Evolutionary conservation across 306 rosid species (phyloP), one percentile per base, ranked within the genome.

Genomic region (Pterocarpus santalinus): DNA sequence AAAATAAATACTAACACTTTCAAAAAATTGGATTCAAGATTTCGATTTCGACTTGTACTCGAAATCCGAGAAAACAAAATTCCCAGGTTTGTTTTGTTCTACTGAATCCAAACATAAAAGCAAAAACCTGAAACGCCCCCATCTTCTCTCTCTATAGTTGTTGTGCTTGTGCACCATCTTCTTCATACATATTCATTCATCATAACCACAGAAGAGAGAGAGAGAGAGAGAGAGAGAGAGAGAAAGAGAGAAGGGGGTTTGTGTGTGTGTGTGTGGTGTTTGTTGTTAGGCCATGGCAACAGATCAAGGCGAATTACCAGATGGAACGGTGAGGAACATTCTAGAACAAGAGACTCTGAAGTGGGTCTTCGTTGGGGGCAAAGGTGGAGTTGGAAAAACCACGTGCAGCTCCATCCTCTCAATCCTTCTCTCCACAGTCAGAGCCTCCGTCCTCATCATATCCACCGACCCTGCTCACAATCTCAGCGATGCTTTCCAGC

Each of bases 401-500:
- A 95, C 99, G 2, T 91, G 98, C 70, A 93, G 99, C 76, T 95
- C 99, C 34, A 95, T 95, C 73, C 81, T 95, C 56, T 91, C 99
- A 35, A 92, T 91, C 68, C 98, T 93, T 77, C 92, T 95, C 65
- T 77, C 99, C 43, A 51, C 82, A 51, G 98, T 95, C 62, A 90
- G 99, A 73, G 76, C 87, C 82, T 95, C 99, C 47, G 99, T 95
- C 43, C 89, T 95, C 81, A 93, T 95, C 49, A 95, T 95, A 80
- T 95, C 99, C 80, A 95, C 99, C 78, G 99, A 95, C 85, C 99
- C 99, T 10, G 99, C 99, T 75, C 99, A 95, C 85, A 95, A 95
- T 75, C 99, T 95, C 66, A 95, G 99, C 90, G 99, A 95, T 70
- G 99, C 99, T 35, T 95, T 95, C 72, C 99, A 93, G 83, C 99